Base-by-base conservation (phyloP, 2,329 filamentous ascomycete species). In the Chaetomium globosum region DNA sequence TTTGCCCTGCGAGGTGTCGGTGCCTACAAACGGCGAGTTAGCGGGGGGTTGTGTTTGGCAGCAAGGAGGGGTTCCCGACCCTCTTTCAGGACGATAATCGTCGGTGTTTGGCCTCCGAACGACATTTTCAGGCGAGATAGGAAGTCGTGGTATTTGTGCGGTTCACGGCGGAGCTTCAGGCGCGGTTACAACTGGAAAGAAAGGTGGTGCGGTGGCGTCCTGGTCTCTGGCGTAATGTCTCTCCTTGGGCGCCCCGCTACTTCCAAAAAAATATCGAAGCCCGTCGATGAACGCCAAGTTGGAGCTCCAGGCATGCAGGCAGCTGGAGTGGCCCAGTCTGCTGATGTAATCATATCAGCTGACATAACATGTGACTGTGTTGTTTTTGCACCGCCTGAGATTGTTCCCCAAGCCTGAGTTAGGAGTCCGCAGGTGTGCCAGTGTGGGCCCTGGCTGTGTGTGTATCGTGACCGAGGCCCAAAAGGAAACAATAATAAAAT, bases 1-100 rank as follows among this genome's bases (percentile, higher is more conserved):
- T 79, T 96, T 95, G 75, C 95, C 95, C 80, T 99, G 95, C 61
- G 95, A 98, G 74, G 93, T 88, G 79, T 99, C 95, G 82, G 95
- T 99, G 74, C 95, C 95, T 31, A 43, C 16, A 33, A 57, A 23
- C 16, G 43, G 31, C 56, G 61, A 63, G 68, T 70, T 65, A 71
- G 70, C 49, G 63, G 33, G 59, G 65, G 39, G 31, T 48, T 13
- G 53, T 52, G 53, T 33, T 46, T 46, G 58, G 39, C 13, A 61
- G 43, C 31, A 68, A 68, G 70, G 71, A 72, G 70, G 70, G 71
- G 69, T 67, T 68, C 57, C 71, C 36, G 63, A 72, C 72, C 72
- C 70, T 73, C 72, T 70, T 73, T 73, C 62, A 73, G 70, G 69
- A 73, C 72, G 56, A 73, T 72, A 65, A 73, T 73, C 21, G 71